Conservation (phyloP, 345 rosid species). For the Capsella bursapastoris region DNA sequence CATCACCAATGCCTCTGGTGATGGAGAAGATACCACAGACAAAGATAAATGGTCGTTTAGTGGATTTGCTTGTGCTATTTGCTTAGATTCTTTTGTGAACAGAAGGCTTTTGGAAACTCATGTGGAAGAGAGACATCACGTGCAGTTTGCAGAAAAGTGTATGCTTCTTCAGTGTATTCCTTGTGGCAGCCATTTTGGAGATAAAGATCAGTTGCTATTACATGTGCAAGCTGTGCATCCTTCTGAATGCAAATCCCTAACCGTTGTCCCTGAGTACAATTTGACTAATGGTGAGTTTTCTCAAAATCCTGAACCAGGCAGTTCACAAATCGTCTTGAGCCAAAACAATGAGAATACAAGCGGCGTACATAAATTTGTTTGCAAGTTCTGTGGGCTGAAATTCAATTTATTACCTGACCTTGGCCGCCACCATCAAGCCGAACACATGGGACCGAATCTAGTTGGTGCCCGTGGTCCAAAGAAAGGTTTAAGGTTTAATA, state of each 20-base stretch:
- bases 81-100: conserved; percentile 89
- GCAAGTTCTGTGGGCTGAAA: conserved; percentile 91
- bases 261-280: conserved; percentile 47
- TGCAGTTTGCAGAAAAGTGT: conserved; percentile 91
- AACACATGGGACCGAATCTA: conserved; percentile 79
- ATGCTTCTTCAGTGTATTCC: conserved; percentile 97
- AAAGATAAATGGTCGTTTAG: conserved; percentile 82
- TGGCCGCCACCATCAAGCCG: conserved; percentile 99
- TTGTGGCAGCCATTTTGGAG: conserved; percentile 92
- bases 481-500: conserved; percentile 71
- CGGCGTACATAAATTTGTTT: conserved; percentile 60
- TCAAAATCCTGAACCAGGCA: conserved; percentile 49
- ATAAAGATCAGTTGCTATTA: conserved; percentile 71
- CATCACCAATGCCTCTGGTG: conserved; percentile 46
- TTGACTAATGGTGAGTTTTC: conserved; percentile 41
- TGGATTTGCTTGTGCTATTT: conserved; percentile 95
- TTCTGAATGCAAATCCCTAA: conserved; percentile 57
- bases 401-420: conserved; percentile 97
- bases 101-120: conserved; percentile 77
- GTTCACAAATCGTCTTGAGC: conserved; percentile 49
- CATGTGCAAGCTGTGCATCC: conserved; percentile 82
- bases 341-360: conserved; percentile 52
- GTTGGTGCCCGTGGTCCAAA: conserved; percentile 64
- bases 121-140: conserved; percentile 93
- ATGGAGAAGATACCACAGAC: conserved; percentile 57